Conservation (phyloP, 108 stramenopile species). For the Nitzschia inconspicua region DNA sequence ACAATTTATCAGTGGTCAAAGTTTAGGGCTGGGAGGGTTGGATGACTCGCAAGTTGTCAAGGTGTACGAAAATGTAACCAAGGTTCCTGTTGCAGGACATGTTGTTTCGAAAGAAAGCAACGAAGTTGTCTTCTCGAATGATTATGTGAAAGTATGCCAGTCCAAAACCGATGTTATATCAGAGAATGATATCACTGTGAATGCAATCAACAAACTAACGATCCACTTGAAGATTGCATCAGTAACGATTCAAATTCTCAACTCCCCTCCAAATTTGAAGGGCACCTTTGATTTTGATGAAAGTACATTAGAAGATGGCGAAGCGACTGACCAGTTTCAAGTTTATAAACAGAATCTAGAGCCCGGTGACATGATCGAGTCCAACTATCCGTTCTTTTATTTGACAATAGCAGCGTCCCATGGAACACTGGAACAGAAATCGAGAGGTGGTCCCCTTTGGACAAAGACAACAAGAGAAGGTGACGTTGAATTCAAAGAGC, state of each 20-base stretch:
- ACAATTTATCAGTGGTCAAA: conserved; percentile 58
- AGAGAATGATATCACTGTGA: too few species aligned
- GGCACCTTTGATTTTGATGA: conserved; percentile 35
- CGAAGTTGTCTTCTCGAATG: conserved; percentile 48
- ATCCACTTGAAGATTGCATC: conserved; percentile 44
- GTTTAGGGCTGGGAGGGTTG: conserved; percentile 49
- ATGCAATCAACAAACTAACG: conserved; percentile 28
- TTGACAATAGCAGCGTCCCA: conserved; percentile 43
- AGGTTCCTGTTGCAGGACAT: conserved; percentile 40
- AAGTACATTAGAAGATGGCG: conserved; percentile 48
- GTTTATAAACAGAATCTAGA: conserved; percentile 56
- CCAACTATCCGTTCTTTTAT: conserved; percentile 71
- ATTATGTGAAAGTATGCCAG: too few species aligned
- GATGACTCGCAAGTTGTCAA: conserved; percentile 78
- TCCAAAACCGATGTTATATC: too few species aligned
- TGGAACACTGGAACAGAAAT: conserved; percentile 14
- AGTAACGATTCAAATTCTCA: conserved; percentile 70
- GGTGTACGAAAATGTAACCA: conserved; percentile 65
- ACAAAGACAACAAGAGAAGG: conserved; percentile 10
- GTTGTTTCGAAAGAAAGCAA: conserved; percentile 22
- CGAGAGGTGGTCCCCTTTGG: conserved; percentile 19
- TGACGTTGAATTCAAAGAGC: conserved; percentile 52
- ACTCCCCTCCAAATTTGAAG: conserved; percentile 53
- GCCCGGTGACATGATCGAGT: conserved; percentile 45
- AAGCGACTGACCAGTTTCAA: conserved; percentile 48